These are phyloP conservation scores for Gracilaria caudata DNA, from an alignment of 23 red algal genomes.

Conservation along the genomic window DNA sequence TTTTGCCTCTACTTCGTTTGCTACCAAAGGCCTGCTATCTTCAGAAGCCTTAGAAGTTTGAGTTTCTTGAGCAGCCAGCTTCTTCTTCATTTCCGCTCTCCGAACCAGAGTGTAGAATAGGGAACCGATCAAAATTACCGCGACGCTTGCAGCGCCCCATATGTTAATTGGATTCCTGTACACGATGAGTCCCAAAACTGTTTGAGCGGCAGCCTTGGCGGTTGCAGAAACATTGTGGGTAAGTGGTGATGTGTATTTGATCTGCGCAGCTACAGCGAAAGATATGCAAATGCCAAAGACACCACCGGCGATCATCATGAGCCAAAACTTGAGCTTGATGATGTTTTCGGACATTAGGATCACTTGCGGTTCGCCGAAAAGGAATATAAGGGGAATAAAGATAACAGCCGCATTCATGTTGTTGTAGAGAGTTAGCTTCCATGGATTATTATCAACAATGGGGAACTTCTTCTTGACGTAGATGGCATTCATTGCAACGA, in stretches of 20 bases:
- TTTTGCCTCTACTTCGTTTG: slow-evolving; percentile 18
- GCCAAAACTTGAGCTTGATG: slow-evolving; percentile 79
- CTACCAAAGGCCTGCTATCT: slow-evolving; percentile 23
- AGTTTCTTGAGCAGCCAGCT: slow-evolving; percentile 56
- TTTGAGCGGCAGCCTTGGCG: slow-evolving; percentile 97
- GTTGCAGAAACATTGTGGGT: slow-evolving; percentile 98
- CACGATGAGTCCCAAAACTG: slow-evolving; percentile 78
- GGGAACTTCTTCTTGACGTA: slow-evolving; percentile 97
- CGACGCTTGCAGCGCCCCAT: slow-evolving; percentile 80
- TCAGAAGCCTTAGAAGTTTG: slow-evolving; percentile 30
- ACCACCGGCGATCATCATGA: slow-evolving; percentile 80
- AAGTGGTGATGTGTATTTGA: slow-evolving; percentile 97
- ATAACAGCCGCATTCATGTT: slow-evolving; percentile 88
- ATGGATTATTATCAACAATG: slow-evolving; percentile 96
- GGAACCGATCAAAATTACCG: slow-evolving; percentile 81
- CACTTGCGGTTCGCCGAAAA: slow-evolving; percentile 67
- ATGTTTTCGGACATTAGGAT: slow-evolving; percentile 65
- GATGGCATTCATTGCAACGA: slow-evolving; percentile 97
- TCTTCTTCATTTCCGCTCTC: slow-evolving; percentile 87
- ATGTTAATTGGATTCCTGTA: slow-evolving; percentile 92
- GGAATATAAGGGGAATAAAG: slow-evolving; percentile 88
- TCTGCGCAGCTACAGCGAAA: slow-evolving; percentile 92
- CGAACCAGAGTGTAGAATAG: slow-evolving; percentile 88
- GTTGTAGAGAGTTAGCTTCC: slow-evolving; percentile 96
- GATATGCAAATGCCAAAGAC: slow-evolving; percentile 89